Evolutionary conservation across 306 rosid species (phyloP), one percentile per base, ranked within the genome.

Genomic region (Lupinus albus): DNA sequence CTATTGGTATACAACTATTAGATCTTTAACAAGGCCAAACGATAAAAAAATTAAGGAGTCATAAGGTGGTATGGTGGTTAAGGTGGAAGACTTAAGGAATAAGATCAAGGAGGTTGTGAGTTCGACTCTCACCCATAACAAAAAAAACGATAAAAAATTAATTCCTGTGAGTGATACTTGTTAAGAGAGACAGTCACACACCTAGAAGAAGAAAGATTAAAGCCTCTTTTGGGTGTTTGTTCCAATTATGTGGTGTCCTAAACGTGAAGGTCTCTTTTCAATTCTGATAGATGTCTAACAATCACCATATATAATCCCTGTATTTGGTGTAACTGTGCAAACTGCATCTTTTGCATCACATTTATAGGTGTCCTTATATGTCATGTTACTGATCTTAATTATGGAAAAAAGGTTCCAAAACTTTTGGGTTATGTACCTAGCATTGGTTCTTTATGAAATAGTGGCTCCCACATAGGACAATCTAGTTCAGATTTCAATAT

Each of bases 181-280:
- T n/a, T n/a, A n/a, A n/a, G n/a, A n/a, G n/a, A n/a, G n/a, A n/a
- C n/a, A n/a, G n/a, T n/a, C n/a, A n/a, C n/a, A n/a, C n/a, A n/a
- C n/a, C n/a, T n/a, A n/a, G n/a, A n/a, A n/a, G n/a, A n/a, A n/a
- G 76, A 75, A 39, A 75, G 21, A 13, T 48, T 3, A 3, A 59
- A 67, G 48, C 18, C 1, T 55, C 50, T 55, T 62, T 33, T 39
- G 45, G 62, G 56, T 21, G 28, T 46, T 59, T 59, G 18, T 68
- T 44, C 71, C 61, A 70, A 69, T 45, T 41, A 41, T 52, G 64
- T 63, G 64, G 71, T 51, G 7, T 50, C 21, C 9, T 2, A 61
- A 59, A 61, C 32, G 59, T 68, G 66, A 45, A 52, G 57, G 75
- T 68, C 80, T 68, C 59, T 67, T 68, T 68, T 60, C 41, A 67